Conservation (phyloP, 2,329 filamentous ascomycete species). For the Colletotrichum caudatum region DNA sequence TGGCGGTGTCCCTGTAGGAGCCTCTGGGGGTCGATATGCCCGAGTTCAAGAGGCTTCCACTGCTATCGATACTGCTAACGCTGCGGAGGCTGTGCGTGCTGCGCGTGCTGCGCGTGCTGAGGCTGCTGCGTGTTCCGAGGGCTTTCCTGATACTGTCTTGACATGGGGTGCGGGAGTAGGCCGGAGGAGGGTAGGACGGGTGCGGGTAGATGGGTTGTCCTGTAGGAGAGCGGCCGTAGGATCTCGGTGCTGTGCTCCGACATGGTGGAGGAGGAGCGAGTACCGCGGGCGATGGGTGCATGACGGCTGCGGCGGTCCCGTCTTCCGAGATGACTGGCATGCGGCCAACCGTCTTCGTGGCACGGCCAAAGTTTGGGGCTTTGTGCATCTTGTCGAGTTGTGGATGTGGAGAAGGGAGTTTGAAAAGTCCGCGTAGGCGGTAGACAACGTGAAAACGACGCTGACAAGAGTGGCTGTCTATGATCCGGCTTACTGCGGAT, state of each 20-base stretch:
- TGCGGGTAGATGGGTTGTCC: slow-evolving; percentile 13
- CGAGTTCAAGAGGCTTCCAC: slow-evolving; percentile 18
- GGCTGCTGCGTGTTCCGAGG: slow-evolving; percentile 11
- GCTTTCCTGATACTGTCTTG: slow-evolving; percentile 31
- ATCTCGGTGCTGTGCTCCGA: slow-evolving; percentile 20
- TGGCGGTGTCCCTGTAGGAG: slow-evolving; percentile 22
- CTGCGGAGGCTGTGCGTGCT: slow-evolving; percentile 19
- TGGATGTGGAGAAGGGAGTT: not conserved
- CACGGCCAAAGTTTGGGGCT: slow-evolving; percentile 42
- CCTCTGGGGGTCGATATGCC: slow-evolving; percentile 22
- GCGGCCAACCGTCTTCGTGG: slow-evolving; percentile 47
- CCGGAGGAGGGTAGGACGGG: slow-evolving; percentile 38
- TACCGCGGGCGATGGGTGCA: not conserved
- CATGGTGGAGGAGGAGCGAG: slow-evolving; percentile 19
- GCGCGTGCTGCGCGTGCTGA: slow-evolving; percentile 3
- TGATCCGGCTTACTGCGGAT: not conserved
- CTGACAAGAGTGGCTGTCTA: not conserved
- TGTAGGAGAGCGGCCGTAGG: slow-evolving; percentile 24
- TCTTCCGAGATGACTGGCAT: slow-evolving; percentile 56
- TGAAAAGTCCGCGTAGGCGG: not conserved
- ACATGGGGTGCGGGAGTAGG: slow-evolving; percentile 37
- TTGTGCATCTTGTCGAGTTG: slow-evolving; percentile 38
- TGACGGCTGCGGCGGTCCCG: slow-evolving; percentile 40
- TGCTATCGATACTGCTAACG: slow-evolving; percentile 6
- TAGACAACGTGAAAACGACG: not conserved